A percentile compares a stretch with the other conserved stretches of the same genome.
These are phyloP conservation scores for Aspergillus cavernicola DNA, from an alignment of 495 filamentous ascomycete species.

Conservation along the genomic window DNA sequence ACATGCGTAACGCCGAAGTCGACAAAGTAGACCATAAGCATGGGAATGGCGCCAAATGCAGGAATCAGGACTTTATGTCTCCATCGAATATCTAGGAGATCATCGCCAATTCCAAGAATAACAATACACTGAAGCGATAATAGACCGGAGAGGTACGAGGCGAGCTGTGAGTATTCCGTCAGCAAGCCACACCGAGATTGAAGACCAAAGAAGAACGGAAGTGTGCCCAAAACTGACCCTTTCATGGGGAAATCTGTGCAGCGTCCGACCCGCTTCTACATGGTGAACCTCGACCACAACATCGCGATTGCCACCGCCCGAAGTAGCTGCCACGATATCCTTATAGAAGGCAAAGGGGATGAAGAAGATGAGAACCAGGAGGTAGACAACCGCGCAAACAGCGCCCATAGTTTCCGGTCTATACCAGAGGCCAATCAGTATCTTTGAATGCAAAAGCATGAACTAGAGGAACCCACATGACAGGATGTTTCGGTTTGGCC, in stretches of 20 bases:
- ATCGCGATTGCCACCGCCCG: constrained; percentile 88
- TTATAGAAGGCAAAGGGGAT: constrained; percentile 97
- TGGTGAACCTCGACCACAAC: constrained; percentile 63
- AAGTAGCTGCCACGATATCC: constrained; percentile 94
- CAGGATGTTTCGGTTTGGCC: constrained; percentile 69
- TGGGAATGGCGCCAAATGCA: constrained; percentile 86
- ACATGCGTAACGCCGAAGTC: constrained; percentile 96
- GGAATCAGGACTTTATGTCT: constrained; percentile 98
- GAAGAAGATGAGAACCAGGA: constrained; percentile 82
- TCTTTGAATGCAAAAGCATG: too few species aligned
- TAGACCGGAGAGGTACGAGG: constrained; percentile 90
- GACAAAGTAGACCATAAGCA: constrained; percentile 96
- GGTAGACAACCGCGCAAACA: constrained; percentile 87
- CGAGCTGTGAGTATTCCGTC: constrained; percentile 55
- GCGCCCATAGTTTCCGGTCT: constrained; percentile 98
- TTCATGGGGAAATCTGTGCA: constrained; percentile 90
- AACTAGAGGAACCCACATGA: constrained; percentile 74
- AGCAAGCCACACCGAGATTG: not conserved
- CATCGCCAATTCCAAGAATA: constrained; percentile 89
- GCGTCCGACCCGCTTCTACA: constrained; percentile 70
- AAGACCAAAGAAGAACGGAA: not conserved
- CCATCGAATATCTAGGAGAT: constrained; percentile 98
- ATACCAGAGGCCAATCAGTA: constrained; percentile 22
- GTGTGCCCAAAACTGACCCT: constrained; percentile 55
- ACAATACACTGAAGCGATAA: constrained; percentile 85